These are phyloP conservation scores for Striga hermonthica DNA, from an alignment of 305 asterid genomes.

Conservation along the genomic window DNA sequence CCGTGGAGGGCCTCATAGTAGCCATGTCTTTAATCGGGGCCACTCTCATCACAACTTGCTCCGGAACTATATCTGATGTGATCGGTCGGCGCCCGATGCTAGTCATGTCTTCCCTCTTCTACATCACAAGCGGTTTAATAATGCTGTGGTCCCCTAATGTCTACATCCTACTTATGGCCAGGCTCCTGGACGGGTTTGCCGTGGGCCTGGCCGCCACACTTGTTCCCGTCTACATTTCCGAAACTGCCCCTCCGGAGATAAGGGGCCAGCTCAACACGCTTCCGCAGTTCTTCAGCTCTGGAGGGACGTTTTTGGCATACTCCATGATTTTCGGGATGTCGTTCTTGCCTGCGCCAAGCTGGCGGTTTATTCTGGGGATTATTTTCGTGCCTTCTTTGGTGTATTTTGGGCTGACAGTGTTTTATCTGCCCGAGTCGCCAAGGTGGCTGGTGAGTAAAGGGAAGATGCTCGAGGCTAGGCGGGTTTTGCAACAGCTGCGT, in stretches of 20 bases:
- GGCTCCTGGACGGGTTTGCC: constrained; percentile 66
- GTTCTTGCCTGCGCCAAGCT: constrained; percentile 50
- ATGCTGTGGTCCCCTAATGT: constrained; percentile 73
- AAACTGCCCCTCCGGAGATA: constrained; percentile 68
- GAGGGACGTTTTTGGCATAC: constrained; percentile 60
- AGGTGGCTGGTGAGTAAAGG: constrained; percentile 78
- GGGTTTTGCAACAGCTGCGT: constrained; percentile 56
- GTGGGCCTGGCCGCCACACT: constrained; percentile 63
- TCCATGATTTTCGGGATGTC: constrained; percentile 68
- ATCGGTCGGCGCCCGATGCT: constrained; percentile 72
- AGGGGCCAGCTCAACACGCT: constrained; percentile 61
- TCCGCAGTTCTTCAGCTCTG: constrained; percentile 61
- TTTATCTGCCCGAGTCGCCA: constrained; percentile 70
- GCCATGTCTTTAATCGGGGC: constrained; percentile 75
- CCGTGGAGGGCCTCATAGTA: constrained; percentile 59
- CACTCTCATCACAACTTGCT: constrained; percentile 53
- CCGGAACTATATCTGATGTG: constrained; percentile 54
- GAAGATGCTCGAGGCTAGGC: constrained; percentile 62
- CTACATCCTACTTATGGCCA: constrained; percentile 52
- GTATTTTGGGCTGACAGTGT: constrained; percentile 44
- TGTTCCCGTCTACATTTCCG: constrained; percentile 59
- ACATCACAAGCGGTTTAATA: constrained; percentile 55
- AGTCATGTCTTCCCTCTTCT: constrained; percentile 53
- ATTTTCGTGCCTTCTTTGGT: constrained; percentile 57
- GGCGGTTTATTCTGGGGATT: constrained; percentile 68